These are phyloP conservation scores for Bidens hawaiensis DNA, from an alignment of 140 eudicot genomes.

Conservation along the genomic window DNA sequence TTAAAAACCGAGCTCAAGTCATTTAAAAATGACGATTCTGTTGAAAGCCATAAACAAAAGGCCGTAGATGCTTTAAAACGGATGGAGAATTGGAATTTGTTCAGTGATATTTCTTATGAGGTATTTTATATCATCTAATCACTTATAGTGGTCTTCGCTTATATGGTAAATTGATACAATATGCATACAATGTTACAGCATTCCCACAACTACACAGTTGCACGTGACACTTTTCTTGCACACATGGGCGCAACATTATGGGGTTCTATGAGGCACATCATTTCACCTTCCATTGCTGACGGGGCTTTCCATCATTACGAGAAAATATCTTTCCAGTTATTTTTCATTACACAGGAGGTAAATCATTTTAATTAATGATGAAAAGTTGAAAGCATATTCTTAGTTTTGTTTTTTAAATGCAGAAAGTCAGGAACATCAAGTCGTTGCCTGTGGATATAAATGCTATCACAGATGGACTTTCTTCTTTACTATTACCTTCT, in stretches of 20 bases:
- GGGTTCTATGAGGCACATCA: slow-evolving; percentile 94
- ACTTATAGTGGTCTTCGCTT: background rate
- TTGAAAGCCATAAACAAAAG: slow-evolving; percentile 68
- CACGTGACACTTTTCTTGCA: slow-evolving; percentile 93
- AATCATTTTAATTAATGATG: slow-evolving; percentile 3
- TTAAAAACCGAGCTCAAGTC: slow-evolving; percentile 77
- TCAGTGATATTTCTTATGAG: slow-evolving; percentile 62
- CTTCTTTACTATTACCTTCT: slow-evolving; percentile 83
- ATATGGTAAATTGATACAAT: background rate
- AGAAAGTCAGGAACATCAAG: slow-evolving; percentile 63
- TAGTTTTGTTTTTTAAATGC: slow-evolving; percentile 27
- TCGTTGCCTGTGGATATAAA: slow-evolving; percentile 73
- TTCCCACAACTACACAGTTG: slow-evolving; percentile 85
- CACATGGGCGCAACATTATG: slow-evolving; percentile 91
- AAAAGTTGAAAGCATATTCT: slow-evolving; percentile 10
- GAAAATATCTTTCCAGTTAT: slow-evolving; percentile 84
- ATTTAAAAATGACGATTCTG: slow-evolving; percentile 69
- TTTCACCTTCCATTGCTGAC: slow-evolving; percentile 94
- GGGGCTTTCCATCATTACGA: slow-evolving; percentile 94
- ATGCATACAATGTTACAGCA: slow-evolving; percentile 39
- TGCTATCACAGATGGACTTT: slow-evolving; percentile 68
- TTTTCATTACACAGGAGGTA: slow-evolving; percentile 95
- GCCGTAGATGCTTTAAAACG: slow-evolving; percentile 89
- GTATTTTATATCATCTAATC: slow-evolving; percentile 26
- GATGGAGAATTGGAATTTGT: slow-evolving; percentile 97